Conservation (phyloP, 2,329 filamentous ascomycete species). For the Aureobasidium subglaciale region DNA sequence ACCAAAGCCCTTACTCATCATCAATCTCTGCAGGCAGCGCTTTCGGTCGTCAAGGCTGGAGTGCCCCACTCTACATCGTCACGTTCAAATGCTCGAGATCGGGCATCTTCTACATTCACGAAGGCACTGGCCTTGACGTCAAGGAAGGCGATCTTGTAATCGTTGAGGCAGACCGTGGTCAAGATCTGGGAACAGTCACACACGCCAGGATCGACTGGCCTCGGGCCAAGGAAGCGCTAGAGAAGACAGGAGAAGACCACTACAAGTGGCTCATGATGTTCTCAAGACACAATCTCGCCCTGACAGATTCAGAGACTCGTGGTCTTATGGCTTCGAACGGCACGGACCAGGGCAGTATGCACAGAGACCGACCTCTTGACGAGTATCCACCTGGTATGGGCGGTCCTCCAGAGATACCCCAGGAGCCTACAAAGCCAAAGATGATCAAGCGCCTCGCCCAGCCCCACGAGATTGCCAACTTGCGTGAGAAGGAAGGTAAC, state of each 20-base stretch:
- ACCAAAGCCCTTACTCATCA: constrained; percentile 15
- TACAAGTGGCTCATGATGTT: constrained; percentile 99
- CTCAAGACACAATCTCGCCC: constrained; percentile 40
- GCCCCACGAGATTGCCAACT: constrained; percentile 76
- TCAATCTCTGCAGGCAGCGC: constrained; percentile 15
- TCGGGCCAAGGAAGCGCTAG: constrained; percentile 79
- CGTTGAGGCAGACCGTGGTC: constrained; percentile 92
- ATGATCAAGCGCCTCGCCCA: constrained; percentile 94
- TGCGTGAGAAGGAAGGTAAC: constrained; percentile 93
- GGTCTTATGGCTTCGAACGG: constrained; percentile 55
- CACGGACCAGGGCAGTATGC: neutral
- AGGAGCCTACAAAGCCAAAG: constrained; percentile 76
- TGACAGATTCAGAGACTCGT: constrained; percentile 11
- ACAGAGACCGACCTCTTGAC: constrained; percentile 3
- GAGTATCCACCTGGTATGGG: constrained; percentile 15
- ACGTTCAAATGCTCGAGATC: constrained; percentile 94
- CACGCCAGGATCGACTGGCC: constrained; percentile 83
- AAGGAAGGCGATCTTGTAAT: constrained; percentile 92
- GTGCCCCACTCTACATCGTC: constrained; percentile 70
- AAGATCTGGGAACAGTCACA: constrained; percentile 87
- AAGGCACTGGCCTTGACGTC: constrained; percentile 85
- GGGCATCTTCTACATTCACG: constrained; percentile 94
- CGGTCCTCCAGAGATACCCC: constrained; percentile 6
- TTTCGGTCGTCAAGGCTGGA: constrained; percentile 44
- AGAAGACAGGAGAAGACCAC: constrained; percentile 88